These are phyloP conservation scores for Verticillium nonalfalfae DNA, from an alignment of 2,329 filamentous ascomycete genomes.

Conservation along the genomic window DNA sequence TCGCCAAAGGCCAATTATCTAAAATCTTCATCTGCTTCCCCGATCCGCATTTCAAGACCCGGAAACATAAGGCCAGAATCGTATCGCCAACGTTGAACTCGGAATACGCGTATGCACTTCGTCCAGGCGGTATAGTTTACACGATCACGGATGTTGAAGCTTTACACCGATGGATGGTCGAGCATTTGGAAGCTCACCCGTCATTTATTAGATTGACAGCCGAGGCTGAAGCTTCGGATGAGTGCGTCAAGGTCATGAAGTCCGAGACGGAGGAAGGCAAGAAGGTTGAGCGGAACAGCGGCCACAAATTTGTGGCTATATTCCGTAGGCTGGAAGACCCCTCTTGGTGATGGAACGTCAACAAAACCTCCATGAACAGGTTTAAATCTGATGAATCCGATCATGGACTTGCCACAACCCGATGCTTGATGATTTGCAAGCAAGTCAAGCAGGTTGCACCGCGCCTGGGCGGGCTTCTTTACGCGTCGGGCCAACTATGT, in stretches of 20 bases:
- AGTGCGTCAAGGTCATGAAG: conserved; percentile 68
- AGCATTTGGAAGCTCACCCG: conserved; percentile 71
- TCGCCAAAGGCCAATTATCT: conserved; percentile 69
- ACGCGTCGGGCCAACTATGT: too few species aligned
- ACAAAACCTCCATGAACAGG: background rate
- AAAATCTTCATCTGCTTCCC: conserved; percentile 99
- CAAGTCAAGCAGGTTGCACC: too few species aligned
- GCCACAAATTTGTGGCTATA: conserved; percentile 84
- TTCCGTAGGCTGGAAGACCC: conserved; percentile 79
- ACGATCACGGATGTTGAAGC: conserved; percentile 98
- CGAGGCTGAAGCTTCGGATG: conserved; percentile 61
- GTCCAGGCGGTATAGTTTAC: conserved; percentile 81
- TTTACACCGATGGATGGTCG: conserved; percentile 87
- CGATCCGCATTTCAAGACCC: conserved; percentile 94
- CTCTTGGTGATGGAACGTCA: conserved; percentile 50
- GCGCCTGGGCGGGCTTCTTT: too few species aligned
- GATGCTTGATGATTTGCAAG: too few species aligned
- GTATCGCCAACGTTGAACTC: conserved; percentile 82
- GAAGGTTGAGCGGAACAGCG: conserved; percentile 88
- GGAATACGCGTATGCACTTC: conserved; percentile 85
- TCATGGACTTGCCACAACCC: too few species aligned
- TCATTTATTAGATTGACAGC: conserved; percentile 71
- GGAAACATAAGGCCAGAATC: conserved; percentile 96
- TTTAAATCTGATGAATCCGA: too few species aligned
- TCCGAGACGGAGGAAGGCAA: conserved; percentile 93